phyloP scores from a whole-genome alignment of 2,329 filamentous ascomycete species.

The Gremmenia infestans region DNA sequence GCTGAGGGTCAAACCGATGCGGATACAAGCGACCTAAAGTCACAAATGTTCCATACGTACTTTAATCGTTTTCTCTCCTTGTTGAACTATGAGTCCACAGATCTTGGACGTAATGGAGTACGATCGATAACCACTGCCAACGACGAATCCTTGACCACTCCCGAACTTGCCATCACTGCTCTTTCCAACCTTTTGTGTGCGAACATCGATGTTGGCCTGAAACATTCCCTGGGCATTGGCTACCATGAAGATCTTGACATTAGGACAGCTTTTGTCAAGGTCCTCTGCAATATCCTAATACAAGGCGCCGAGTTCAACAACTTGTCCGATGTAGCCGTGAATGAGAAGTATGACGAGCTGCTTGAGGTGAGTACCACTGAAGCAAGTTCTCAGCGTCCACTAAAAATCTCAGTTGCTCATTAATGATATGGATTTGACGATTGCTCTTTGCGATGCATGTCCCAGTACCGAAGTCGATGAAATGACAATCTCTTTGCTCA shows the following conservation, averaged over 20 bases:
- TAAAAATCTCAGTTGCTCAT: conserved; percentile 47
- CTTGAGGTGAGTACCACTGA: conserved; percentile 43
- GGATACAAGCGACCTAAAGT: conserved; percentile 63
- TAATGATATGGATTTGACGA: conserved; percentile 56
- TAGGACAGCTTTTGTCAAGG: conserved; percentile 64
- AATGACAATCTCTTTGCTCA: conserved; percentile 61
- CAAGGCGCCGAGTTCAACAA: conserved; percentile 68
- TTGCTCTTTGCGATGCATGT: conserved; percentile 60
- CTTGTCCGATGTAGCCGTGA: conserved; percentile 61
- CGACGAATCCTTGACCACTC: conserved; percentile 51
- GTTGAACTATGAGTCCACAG: conserved; percentile 52
- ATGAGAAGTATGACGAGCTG: conserved; percentile 63
- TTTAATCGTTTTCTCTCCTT: conserved; percentile 66
- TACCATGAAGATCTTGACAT: conserved; percentile 68
- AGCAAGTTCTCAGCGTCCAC: background rate
- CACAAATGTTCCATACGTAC: conserved; percentile 67
- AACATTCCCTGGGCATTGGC: conserved; percentile 64
- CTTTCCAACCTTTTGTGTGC: conserved; percentile 65
- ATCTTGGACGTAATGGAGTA: conserved; percentile 40
- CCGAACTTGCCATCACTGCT: conserved; percentile 62
- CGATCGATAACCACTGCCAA: conserved; percentile 36
- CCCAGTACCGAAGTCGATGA: conserved; percentile 66
- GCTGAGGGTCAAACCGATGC: conserved; percentile 61
- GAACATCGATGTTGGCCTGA: conserved; percentile 66
- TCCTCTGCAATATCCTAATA: conserved; percentile 65